These are phyloP conservation scores for Aspergillus sojae DNA, from an alignment of 2,329 filamentous ascomycete genomes.

Conservation along the genomic window DNA sequence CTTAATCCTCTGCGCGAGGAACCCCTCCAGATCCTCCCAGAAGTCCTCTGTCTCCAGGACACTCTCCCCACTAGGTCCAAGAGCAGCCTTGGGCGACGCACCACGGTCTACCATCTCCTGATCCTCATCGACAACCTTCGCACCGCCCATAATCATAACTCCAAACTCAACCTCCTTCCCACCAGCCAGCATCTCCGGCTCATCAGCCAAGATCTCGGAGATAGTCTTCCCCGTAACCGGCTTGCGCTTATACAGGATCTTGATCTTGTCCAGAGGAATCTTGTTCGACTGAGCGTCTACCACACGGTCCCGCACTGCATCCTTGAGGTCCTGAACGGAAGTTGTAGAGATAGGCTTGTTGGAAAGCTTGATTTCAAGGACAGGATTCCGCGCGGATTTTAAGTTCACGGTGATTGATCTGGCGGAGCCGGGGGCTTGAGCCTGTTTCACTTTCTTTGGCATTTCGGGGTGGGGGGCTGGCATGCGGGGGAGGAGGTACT, in stretches of 20 bases:
- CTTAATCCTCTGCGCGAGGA: constrained; percentile 76
- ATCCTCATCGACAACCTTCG: constrained; percentile 47
- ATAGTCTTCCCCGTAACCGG: constrained; percentile 79
- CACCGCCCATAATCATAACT: constrained; percentile 85
- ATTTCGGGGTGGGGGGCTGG: constrained; percentile 46
- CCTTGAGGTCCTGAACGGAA: constrained; percentile 78
- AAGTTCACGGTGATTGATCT: constrained; percentile 40
- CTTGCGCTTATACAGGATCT: constrained; percentile 84
- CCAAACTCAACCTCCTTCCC: constrained; percentile 69
- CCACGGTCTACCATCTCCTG: constrained; percentile 29
- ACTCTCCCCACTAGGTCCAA: constrained; percentile 59
- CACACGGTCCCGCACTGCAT: constrained; percentile 65
- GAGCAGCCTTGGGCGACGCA: constrained; percentile 43
- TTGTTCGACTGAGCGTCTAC: constrained; percentile 47
- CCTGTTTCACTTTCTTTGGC: constrained; percentile 43
- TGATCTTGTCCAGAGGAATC: constrained; percentile 70
- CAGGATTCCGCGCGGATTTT: constrained; percentile 71
- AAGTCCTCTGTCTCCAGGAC: constrained; percentile 73
- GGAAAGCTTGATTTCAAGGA: constrained; percentile 67
- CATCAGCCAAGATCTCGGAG: constrained; percentile 67
- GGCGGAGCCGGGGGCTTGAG: constrained; percentile 40
- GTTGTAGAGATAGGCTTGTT: constrained; percentile 65
- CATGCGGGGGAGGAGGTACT: constrained; percentile 54
- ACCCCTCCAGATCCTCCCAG: constrained; percentile 82
- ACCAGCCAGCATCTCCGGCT: constrained; percentile 44